Conservation (phyloP, 208 protist genomes). For the Novymonas esmeraldas region DNA sequence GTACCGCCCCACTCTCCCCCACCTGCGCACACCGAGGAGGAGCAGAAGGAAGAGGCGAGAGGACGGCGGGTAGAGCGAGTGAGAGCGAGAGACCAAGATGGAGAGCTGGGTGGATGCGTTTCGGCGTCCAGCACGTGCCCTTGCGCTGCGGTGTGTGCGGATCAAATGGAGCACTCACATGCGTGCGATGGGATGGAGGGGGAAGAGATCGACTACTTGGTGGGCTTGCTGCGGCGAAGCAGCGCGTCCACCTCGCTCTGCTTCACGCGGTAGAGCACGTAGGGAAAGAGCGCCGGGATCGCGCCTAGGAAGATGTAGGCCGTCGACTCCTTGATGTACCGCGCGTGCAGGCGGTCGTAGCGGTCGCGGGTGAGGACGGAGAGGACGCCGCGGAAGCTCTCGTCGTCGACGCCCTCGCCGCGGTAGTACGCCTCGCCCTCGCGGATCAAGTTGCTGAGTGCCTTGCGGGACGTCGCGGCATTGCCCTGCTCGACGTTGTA, state of each 20-base stretch:
- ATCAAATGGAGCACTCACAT: too few relatives aligned
- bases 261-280: constrained; percentile 80
- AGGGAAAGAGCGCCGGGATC: constrained; percentile 75
- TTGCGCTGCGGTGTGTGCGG: too few relatives aligned
- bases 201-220: constrained; percentile 37
- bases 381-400: constrained; percentile 80
- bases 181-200: too few relatives aligned
- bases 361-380: constrained; percentile 83
- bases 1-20: too few relatives aligned
- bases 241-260: constrained; percentile 71
- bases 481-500: constrained; percentile 79
- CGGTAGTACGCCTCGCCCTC: constrained; percentile 77
- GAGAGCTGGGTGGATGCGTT: too few relatives aligned
- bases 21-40: too few relatives aligned
- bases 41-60: background rate
- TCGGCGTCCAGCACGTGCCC: too few relatives aligned
- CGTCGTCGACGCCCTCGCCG: constrained; percentile 77
- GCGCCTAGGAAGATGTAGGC: constrained; percentile 83
- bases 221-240: constrained; percentile 63
- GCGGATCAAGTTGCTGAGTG: constrained; percentile 85
- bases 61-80: too few relatives aligned
- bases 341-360: constrained; percentile 80
- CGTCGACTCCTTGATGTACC: constrained; percentile 75
- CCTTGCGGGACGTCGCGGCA: constrained; percentile 38
- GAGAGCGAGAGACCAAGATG: too few relatives aligned